These are phyloP conservation scores for Cardiospermum halicacabum DNA, from an alignment of 345 rosid species.

Conservation along the genomic window DNA sequence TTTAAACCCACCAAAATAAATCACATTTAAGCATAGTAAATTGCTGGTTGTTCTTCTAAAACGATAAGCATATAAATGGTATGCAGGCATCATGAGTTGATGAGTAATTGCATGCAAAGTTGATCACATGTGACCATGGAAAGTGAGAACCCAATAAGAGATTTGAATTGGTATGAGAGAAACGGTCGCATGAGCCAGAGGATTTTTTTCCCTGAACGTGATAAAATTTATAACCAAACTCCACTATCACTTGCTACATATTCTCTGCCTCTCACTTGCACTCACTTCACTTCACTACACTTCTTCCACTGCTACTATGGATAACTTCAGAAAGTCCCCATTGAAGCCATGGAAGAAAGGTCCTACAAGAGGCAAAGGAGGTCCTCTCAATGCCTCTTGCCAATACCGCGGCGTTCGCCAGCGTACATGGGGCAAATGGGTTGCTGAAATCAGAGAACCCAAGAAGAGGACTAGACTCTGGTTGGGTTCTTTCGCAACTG, in stretches of 20 bases:
- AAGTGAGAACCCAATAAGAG: neutral
- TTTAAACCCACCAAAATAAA: no score
- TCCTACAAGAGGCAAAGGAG: constrained; percentile 89
- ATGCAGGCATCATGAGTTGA: neutral
- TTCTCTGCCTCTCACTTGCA: constrained; percentile 26
- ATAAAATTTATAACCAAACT: constrained; percentile 46
- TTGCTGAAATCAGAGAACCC: constrained; percentile 93
- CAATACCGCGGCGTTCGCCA: constrained; percentile 88
- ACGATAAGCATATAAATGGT: no score
- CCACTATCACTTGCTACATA: constrained; percentile 32
- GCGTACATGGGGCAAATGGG: constrained; percentile 99
- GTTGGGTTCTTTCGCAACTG: constrained; percentile 85
- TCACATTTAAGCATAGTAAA: no score
- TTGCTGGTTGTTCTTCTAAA: no score
- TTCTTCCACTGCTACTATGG: constrained; percentile 22
- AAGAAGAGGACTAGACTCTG: constrained; percentile 84
- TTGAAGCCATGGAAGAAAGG: constrained; percentile 90
- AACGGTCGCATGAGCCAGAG: constrained; percentile 56
- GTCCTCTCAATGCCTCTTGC: constrained; percentile 82
- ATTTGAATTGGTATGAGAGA: constrained; percentile 9
- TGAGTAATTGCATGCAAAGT: neutral
- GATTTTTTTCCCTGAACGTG: constrained; percentile 38
- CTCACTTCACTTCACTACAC: constrained; percentile 1
- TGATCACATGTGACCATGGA: neutral
- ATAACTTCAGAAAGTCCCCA: constrained; percentile 44